These are phyloP conservation scores for Ceratonia siliqua DNA, from an alignment of 306 rosid species.

Conservation along the genomic window DNA sequence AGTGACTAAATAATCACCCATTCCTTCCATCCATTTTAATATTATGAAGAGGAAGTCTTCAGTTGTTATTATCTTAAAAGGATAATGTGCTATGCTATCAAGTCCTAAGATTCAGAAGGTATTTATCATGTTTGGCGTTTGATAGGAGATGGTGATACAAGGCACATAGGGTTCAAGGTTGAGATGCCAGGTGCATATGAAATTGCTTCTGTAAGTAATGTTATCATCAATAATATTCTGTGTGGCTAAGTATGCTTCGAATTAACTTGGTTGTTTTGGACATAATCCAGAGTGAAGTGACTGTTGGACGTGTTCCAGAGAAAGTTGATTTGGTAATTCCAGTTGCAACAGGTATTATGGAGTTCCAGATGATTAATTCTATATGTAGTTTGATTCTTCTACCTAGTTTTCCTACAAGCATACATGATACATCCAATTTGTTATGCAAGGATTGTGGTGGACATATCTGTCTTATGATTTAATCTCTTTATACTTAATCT, in stretches of 20 bases:
- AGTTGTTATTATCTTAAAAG: conserved; percentile 4
- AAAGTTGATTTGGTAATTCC: conserved; percentile 88
- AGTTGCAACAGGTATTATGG: conserved; percentile 77
- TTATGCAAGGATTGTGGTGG: conserved; percentile 4
- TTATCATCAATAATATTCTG: conserved; percentile 17
- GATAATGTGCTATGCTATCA: not conserved
- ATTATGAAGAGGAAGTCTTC: conserved; percentile 2
- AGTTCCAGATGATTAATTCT: not conserved
- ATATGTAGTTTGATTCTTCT: conserved; percentile 4
- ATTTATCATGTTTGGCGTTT: conserved; percentile 17
- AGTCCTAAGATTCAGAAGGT: conserved; percentile 12
- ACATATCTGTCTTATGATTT: not conserved
- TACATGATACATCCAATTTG: not conserved
- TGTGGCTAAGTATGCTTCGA: conserved; percentile 19
- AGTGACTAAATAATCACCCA: not conserved
- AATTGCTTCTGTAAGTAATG: conserved; percentile 74
- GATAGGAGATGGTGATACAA: conserved; percentile 85
- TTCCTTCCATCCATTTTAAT: not conserved
- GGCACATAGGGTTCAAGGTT: conserved; percentile 81
- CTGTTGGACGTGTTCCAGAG: conserved; percentile 85
- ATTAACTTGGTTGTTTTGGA: conserved; percentile 29
- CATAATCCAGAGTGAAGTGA: conserved; percentile 58
- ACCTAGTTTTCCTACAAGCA: not conserved
- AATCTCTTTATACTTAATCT: not conserved
- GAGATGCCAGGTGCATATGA: conserved; percentile 77